phyloP scores from a whole-genome alignment of 148 eudicot genomes.

The Chenopodium quinoa region DNA sequence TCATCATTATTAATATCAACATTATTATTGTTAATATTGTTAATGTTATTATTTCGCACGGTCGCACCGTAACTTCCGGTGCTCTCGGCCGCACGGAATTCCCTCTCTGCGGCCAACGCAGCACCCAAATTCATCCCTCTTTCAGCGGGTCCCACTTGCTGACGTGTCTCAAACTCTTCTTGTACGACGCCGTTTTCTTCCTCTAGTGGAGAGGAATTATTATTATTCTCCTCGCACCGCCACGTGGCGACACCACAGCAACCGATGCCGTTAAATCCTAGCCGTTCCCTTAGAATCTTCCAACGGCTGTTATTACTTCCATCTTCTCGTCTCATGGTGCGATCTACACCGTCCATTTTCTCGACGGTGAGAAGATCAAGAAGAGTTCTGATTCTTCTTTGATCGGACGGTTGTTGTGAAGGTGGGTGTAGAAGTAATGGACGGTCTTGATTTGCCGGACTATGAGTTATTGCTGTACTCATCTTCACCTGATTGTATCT shows the following conservation, averaged over 20 bases:
- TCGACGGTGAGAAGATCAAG: conserved; percentile 52
- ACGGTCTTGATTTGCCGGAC: conserved; percentile 24
- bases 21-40: too few species aligned
- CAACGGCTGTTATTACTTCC: conserved; percentile 31
- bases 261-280: conserved; percentile 49
- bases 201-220: conserved; percentile 7
- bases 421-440: conserved; percentile 22
- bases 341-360: conserved; percentile 63
- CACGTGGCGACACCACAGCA: conserved; percentile 64
- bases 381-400: conserved; percentile 42
- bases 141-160: neutral
- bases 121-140: conserved; percentile 59
- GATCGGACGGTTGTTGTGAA: conserved; percentile 20
- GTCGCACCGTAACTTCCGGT: conserved; percentile 16
- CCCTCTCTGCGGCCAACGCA: conserved; percentile 75
- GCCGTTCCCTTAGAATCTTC: conserved; percentile 51
- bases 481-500: neutral
- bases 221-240: conserved; percentile 32
- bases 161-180: conserved; percentile 1
- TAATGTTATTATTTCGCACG: neutral
- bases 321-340: neutral
- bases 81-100: conserved; percentile 33
- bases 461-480: conserved; percentile 22
- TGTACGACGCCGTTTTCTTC: conserved; percentile 15
- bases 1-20: too few species aligned